Conservation (phyloP, 495 filamentous ascomycete genomes). For the Aspergillus nanangensis region DNA sequence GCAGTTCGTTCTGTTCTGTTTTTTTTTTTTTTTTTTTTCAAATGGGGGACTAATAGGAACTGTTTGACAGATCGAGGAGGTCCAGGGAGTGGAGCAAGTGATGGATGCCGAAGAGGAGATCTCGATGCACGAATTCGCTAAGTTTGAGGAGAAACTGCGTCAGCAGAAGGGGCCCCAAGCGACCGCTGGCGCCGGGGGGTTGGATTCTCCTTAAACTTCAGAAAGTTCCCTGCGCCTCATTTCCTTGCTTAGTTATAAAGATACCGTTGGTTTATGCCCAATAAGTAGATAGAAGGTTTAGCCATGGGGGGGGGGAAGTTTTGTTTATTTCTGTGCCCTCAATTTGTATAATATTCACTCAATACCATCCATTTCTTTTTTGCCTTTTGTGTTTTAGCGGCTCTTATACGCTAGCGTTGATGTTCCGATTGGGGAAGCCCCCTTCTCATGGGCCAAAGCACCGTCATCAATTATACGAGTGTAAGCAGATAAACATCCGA, state of each 20-base stretch:
- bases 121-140: slow-evolving; percentile 83
- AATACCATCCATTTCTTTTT: not conserved
- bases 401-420: no score
- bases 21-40: slow-evolving; percentile 29
- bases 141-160: slow-evolving; percentile 91
- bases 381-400: not conserved
- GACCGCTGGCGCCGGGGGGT: slow-evolving; percentile 57
- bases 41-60: slow-evolving; percentile 28
- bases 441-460: no score
- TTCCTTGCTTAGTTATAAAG: not conserved
- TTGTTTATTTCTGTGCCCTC: not conserved
- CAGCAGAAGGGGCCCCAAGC: slow-evolving; percentile 63
- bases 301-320: not conserved
- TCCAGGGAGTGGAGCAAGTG: slow-evolving; percentile 87
- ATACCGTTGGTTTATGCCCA: slow-evolving; percentile 2
- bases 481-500: not conserved
- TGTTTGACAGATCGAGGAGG: slow-evolving; percentile 77
- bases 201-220: slow-evolving; percentile 56
- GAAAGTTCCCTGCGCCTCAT: not conserved
- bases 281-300: slow-evolving; percentile 4
- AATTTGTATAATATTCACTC: slow-evolving; percentile 4
- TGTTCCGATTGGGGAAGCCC: not conserved
- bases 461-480: no score
- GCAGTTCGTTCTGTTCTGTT: no score
- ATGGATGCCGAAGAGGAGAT: slow-evolving; percentile 91